Evolutionary conservation across 352 stramenopile genomes (phyloP).

Genomic region (Albugo candida): DNA sequence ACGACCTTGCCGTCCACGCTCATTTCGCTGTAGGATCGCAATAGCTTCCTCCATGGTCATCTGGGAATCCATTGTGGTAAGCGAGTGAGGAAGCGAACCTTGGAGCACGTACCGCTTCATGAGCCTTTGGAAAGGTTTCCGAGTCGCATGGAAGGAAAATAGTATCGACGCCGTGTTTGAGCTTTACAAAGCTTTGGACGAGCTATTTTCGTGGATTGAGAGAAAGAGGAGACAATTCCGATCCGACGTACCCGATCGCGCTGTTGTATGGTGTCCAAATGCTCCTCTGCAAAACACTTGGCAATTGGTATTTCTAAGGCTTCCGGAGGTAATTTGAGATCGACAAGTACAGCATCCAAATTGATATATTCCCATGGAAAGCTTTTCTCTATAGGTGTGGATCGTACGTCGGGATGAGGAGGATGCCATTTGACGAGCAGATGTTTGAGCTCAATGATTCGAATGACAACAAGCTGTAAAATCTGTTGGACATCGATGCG

Average conservation of each 20-base stretch:
- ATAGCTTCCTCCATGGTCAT: slow-evolving; percentile 63
- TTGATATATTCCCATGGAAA: slow-evolving; percentile 93
- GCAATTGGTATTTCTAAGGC: slow-evolving; percentile 82
- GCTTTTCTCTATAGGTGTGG: slow-evolving; percentile 35
- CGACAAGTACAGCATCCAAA: slow-evolving; percentile 77
- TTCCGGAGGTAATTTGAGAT: slow-evolving; percentile 84
- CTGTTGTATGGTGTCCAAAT: slow-evolving; percentile 25
- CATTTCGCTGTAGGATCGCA: slow-evolving; percentile 78
- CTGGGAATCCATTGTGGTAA: slow-evolving; percentile 6
- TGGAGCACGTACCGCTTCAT: slow-evolving; percentile 1
- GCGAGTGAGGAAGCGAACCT: slow-evolving; percentile 6
- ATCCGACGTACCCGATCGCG: slow-evolving; percentile 26
- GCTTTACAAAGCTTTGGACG: slow-evolving; percentile 78
- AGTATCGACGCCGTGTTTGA: slow-evolving; percentile 66
- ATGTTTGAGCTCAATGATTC: slow-evolving; percentile 80
- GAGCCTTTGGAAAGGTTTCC: not conserved
- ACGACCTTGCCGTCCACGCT: slow-evolving; percentile 74
- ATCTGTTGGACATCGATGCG: slow-evolving; percentile 84
- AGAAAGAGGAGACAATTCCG: not conserved
- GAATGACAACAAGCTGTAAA: slow-evolving; percentile 82
- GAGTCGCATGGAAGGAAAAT: slow-evolving; percentile 18
- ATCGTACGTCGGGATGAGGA: slow-evolving; percentile 75
- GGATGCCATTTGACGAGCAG: slow-evolving; percentile 89
- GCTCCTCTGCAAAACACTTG: slow-evolving; percentile 80
- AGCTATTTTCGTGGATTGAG: slow-evolving; percentile 15